Evolutionary conservation across 2,329 filamentous ascomycete species (phyloP), one percentile per base, ranked within the genome.

Genomic region (Microcyclosporella mali): DNA sequence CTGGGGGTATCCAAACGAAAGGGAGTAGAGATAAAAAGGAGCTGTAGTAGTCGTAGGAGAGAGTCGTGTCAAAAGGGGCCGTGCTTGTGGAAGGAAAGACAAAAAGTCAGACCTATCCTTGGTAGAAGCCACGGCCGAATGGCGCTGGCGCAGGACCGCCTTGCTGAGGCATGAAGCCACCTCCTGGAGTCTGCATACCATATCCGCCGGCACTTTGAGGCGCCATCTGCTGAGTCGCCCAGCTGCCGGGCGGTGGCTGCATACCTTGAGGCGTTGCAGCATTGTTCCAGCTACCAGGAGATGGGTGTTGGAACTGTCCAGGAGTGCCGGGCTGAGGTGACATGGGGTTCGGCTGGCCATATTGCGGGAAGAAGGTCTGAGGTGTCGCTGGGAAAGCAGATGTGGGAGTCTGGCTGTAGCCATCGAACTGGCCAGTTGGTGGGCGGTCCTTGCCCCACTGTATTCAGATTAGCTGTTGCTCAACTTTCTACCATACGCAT

Each of bases 371-470:
- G 73, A 88, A 95, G 28, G 77, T 74, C 45, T 81, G 82, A 33
- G 75, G 72, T 46, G 87, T 85, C 33, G 87, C 86, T 57, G 82
- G 85, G 62, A 84, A 95, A 43, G 75, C 82, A 37, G 68, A 80
- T 82, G 56, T 77, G 36, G 64, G 83, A 58, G 81, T 86, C 64
- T 89, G 85, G 63, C 85, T 90, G 44, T 45, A 56, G 56, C 87
- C 86, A 58, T 95, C 94, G 56, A 84, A 85, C 60, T 85, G 77
- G 55, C 82, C 78, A 58, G 81, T 88, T 19, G 92, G 88, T 40
- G 89, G 88, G 71, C 95, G 94, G 70, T 98, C 92, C 72, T 98
- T 98, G 65, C 92, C 92, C 92, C 92, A 98, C 90, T 97, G 62
- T 30, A 56, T 54, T 25, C 21, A 25, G 9, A 49, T 37, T 54